Percentiles rank a stretch among this genome's conserved stretches.
These are phyloP conservation scores for Pseudogymnoascus sp. DNA, from an alignment of 2,329 filamentous ascomycete genomes.

Conservation along the genomic window DNA sequence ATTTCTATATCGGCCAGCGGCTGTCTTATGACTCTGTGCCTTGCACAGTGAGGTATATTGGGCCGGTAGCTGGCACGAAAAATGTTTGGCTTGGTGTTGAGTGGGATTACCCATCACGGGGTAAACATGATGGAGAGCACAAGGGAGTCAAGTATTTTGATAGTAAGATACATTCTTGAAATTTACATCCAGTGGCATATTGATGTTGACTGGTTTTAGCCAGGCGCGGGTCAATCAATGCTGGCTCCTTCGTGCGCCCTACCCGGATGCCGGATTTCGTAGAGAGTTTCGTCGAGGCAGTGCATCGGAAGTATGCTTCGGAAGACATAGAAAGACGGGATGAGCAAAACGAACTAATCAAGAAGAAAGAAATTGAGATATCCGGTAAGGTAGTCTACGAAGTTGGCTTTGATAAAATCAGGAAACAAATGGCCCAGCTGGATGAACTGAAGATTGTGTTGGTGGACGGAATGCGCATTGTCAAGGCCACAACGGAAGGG, in stretches of 20 bases:
- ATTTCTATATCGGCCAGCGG: slow-evolving; percentile 58
- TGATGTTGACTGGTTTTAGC: slow-evolving; percentile 33
- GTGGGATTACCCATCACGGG: slow-evolving; percentile 82
- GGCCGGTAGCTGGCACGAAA: slow-evolving; percentile 67
- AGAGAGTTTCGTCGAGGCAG: slow-evolving; percentile 69
- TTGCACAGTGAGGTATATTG: slow-evolving; percentile 81
- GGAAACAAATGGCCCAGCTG: slow-evolving; percentile 68
- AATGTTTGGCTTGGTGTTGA: slow-evolving; percentile 86
- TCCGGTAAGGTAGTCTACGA: slow-evolving; percentile 86
- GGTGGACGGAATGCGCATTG: slow-evolving; percentile 67
- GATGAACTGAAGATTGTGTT: slow-evolving; percentile 74
- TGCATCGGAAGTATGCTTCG: slow-evolving; percentile 76
- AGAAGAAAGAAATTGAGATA: slow-evolving; percentile 53
- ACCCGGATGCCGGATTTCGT: slow-evolving; percentile 60
- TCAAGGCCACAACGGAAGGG: slow-evolving; percentile 29
- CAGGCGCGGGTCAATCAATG: slow-evolving; percentile 55
- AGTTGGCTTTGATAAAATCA: slow-evolving; percentile 90
- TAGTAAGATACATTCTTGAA: slow-evolving; percentile 49
- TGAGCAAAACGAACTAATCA: slow-evolving; percentile 18
- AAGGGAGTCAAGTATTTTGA: slow-evolving; percentile 73
- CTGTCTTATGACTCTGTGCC: slow-evolving; percentile 69
- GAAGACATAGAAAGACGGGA: slow-evolving; percentile 35
- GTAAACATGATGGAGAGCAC: slow-evolving; percentile 85
- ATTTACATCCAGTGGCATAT: background rate
- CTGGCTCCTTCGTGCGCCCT: slow-evolving; percentile 82